Base-by-base conservation (phyloP, 306 rosid species). In the Cicer yamashitae region DNA sequence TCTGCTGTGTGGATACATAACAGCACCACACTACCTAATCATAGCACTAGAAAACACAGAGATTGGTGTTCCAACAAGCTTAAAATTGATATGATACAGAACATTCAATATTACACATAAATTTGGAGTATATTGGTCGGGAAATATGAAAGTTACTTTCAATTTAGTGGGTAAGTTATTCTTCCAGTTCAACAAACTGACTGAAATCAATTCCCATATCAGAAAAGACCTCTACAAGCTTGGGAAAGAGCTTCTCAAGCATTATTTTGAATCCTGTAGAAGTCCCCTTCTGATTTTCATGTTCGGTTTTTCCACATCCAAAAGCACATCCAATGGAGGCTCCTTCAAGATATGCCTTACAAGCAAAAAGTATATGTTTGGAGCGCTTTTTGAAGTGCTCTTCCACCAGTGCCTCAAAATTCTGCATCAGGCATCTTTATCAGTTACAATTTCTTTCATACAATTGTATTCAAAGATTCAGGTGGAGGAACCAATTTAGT, bases 211-310 rank as follows among this genome's bases (percentile, higher is more conserved):
- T 87, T 48, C 94, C 97, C 78, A 81, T 89, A 2, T 65, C 85
- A 34, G 86, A 83, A 81, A 96, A 89, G 17, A 90, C 88, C 85
- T 87, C 96, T 51, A 87, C 83, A 66, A 96, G 94, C 86, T 81
- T 92, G 65, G 94, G 93, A 59, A 89, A 75, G 86, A 96, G 93
- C 85, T 96, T 92, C 25, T 90, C 88, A 67, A 96, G 96, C 99
- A 92, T 92, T 52, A 96, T 89, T 71, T 87, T 92, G 71, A 92
- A 96, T 13, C 99, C 99, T 2, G 89, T 81, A 6, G 96, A 92
- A 84, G 93, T 85, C 56, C 93, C 96, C 77, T 65, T 83, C 44
- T 61, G 79, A 46, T 67, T 76, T 87, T 74, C 85, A 10, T 58
- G 66, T 52, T 82, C 79, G 48, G 67, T 66, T 83, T 86, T 48